Conservation (phyloP, 768 basidiomycete species). For the Porpolomopsis calyptriformis region DNA sequence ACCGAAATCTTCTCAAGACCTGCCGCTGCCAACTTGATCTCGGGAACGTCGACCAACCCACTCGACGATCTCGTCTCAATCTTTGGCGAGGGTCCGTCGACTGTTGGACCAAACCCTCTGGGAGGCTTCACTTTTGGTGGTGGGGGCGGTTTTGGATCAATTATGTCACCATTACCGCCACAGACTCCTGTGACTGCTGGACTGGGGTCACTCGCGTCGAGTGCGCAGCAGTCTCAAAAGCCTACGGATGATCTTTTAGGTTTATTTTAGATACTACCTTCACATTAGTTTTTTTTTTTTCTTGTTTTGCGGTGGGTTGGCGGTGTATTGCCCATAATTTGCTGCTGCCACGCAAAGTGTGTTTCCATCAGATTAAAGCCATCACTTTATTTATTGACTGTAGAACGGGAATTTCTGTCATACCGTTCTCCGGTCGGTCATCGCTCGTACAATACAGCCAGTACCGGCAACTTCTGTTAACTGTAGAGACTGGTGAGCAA, state of each 20-base stretch:
- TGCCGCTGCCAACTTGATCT: constrained; percentile 62
- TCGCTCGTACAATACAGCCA: constrained; percentile 86
- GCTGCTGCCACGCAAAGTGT: not conserved
- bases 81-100: constrained; percentile 47
- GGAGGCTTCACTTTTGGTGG: constrained; percentile 16
- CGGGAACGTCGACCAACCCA: constrained; percentile 78
- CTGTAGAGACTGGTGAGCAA: constrained; percentile 28
- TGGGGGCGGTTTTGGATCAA: constrained; percentile 14
- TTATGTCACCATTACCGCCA: constrained; percentile 20
- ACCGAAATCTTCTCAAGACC: constrained; percentile 65
- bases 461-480: constrained; percentile 89
- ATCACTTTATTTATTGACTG: too few relatives aligned
- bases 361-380: too few relatives aligned
- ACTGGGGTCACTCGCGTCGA: constrained; percentile 11
- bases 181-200: constrained; percentile 13
- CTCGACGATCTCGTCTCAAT: constrained; percentile 90
- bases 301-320: not conserved
- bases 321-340: not conserved
- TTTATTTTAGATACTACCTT: constrained; percentile 37
- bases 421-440: constrained; percentile 48
- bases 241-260: constrained; percentile 42
- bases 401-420: constrained; percentile 14
- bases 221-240: constrained; percentile 19
- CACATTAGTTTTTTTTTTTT: not conserved
- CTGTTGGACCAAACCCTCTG: constrained; percentile 11